Evolutionary conservation across 2,329 filamentous ascomycete species (phyloP).

Genomic region (Nemania abortiva): DNA sequence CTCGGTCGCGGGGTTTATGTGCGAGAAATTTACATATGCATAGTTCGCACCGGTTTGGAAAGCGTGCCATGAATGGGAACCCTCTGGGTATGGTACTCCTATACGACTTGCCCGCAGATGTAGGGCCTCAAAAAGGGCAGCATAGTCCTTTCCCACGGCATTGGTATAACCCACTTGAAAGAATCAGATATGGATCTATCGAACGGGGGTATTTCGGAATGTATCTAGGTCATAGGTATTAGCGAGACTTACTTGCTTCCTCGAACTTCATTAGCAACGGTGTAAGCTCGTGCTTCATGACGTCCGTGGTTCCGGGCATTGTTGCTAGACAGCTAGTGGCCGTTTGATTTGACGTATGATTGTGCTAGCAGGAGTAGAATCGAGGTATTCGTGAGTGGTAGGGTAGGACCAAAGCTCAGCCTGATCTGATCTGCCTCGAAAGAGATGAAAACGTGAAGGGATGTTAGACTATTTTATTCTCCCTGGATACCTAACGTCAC

Average conservation of each 20-base stretch:
- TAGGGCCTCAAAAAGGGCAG: slow-evolving; percentile 18
- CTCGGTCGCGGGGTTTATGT: not conserved
- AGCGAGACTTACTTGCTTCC: slow-evolving; percentile 9
- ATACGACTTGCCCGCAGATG: slow-evolving; percentile 15
- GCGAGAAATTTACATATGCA: slow-evolving; percentile 5
- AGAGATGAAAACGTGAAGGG: not conserved
- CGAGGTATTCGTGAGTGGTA: not conserved
- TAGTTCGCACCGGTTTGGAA: slow-evolving; percentile 22
- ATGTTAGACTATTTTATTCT: not conserved
- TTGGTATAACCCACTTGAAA: slow-evolving; percentile 24
- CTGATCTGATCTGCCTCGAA: not conserved
- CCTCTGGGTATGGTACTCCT: slow-evolving; percentile 29
- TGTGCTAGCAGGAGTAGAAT: not conserved
- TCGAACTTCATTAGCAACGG: slow-evolving; percentile 18
- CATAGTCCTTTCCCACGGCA: slow-evolving; percentile 1
- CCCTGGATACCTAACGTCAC: not conserved
- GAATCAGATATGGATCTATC: not conserved
- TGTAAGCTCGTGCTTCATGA: slow-evolving; percentile 4
- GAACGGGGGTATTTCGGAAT: not conserved
- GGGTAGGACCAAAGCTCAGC: not conserved
- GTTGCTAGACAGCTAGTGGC: not conserved
- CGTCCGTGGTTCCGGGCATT: not conserved
- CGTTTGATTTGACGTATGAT: not conserved
- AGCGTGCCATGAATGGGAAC: slow-evolving; percentile 13
- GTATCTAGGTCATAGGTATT: not conserved